Percentiles rank a stretch among this genome's conserved stretches.
Conservation (phyloP, 441 rosid genomes). For the Brassica balearica region DNA sequence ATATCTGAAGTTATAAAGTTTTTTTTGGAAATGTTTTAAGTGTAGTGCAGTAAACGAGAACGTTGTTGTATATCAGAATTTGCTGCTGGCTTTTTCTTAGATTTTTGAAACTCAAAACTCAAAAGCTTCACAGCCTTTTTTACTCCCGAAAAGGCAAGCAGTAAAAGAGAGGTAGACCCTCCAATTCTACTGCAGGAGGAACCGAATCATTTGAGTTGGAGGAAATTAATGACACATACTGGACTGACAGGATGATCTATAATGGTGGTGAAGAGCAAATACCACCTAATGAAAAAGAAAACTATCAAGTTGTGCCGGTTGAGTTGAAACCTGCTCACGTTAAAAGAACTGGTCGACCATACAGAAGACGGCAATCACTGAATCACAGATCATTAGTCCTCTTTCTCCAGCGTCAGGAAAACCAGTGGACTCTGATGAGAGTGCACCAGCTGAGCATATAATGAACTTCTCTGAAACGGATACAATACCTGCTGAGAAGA, state of each 20-base stretch:
- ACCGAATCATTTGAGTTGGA: slow-evolving; percentile 88
- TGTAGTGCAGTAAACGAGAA: background rate
- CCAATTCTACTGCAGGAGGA: slow-evolving; percentile 31
- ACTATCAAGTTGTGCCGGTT: slow-evolving; percentile 59
- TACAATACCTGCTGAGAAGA: slow-evolving; percentile 77
- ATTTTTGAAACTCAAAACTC: slow-evolving; percentile 71
- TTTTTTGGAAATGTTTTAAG: no score
- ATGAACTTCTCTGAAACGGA: slow-evolving; percentile 76
- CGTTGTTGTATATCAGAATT: slow-evolving; percentile 54
- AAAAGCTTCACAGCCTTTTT: slow-evolving; percentile 49
- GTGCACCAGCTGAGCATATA: slow-evolving; percentile 84
- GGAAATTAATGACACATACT: slow-evolving; percentile 89
- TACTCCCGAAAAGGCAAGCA: slow-evolving; percentile 46
- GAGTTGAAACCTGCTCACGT: slow-evolving; percentile 54
- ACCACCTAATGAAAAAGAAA: slow-evolving; percentile 51
- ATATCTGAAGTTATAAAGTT: no score
- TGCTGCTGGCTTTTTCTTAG: slow-evolving; percentile 70
- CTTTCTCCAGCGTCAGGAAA: slow-evolving; percentile 49
- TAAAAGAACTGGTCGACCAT: slow-evolving; percentile 61
- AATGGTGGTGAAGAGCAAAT: slow-evolving; percentile 87
- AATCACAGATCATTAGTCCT: slow-evolving; percentile 48
- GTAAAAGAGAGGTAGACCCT: slow-evolving; percentile 60
- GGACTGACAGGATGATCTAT: slow-evolving; percentile 90
- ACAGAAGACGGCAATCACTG: slow-evolving; percentile 68
- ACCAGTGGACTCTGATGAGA: slow-evolving; percentile 62